A percentile compares a stretch with the other conserved stretches of the same genome.
Evolutionary conservation across 164 flowering plant genomes (phyloP).

Genomic region (Tetracentron sinense): DNA sequence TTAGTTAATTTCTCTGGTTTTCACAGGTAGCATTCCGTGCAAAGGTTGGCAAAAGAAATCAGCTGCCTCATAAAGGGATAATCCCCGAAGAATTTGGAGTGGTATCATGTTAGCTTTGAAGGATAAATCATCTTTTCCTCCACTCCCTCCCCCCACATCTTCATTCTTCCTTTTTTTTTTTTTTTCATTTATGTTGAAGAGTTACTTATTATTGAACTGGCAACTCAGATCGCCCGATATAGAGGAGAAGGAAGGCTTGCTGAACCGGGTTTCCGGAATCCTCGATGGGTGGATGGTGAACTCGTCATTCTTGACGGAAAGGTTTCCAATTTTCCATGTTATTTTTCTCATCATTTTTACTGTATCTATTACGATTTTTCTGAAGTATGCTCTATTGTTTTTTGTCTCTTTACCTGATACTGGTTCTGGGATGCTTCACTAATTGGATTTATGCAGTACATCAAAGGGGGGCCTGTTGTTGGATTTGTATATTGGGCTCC

Average conservation of each 20-base stretch:
- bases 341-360: background rate
- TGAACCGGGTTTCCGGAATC: constrained; percentile 80
- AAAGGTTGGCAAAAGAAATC: constrained; percentile 84
- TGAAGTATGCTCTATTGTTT: background rate
- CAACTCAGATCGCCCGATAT: constrained; percentile 80
- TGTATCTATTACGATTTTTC: background rate
- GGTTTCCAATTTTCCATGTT: constrained; percentile 34
- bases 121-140: background rate
- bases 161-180: too few relatives aligned
- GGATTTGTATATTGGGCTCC: constrained; percentile 98
- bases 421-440: background rate
- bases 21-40: constrained; percentile 95
- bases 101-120: constrained; percentile 35
- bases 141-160: too few relatives aligned
- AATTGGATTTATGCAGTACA: constrained; percentile 54
- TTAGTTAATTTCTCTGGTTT: constrained; percentile 3
- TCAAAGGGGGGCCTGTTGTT: constrained; percentile 91
- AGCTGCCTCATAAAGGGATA: constrained; percentile 89
- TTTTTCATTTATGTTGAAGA: background rate
- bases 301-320: constrained; percentile 94
- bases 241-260: constrained; percentile 97
- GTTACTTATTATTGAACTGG: constrained; percentile 16
- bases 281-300: constrained; percentile 99
- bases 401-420: too few relatives aligned
- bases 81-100: constrained; percentile 98